Base-by-base conservation (phyloP, 768 basidiomycete species). In the Pisolithus marmoratus region DNA sequence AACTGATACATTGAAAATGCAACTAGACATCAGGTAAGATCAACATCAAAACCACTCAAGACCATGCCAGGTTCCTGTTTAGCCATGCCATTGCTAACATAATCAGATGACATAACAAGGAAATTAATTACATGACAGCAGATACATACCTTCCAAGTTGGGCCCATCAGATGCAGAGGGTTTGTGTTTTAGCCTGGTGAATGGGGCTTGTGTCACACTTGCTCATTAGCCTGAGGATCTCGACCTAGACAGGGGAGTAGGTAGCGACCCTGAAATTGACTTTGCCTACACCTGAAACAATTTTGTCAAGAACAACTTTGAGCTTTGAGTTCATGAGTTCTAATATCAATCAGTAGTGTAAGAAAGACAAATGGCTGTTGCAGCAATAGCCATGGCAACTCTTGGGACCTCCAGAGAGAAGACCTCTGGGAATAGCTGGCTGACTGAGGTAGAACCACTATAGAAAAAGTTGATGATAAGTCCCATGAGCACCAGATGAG, bases 381-480 rank as follows among this genome's bases (percentile, higher is more conserved):
- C 37, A 1, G 50, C 38, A 23, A 57, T 26, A 7, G 27, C 15
- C 2, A 57, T 20, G 2, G 44, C 27, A 26, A 48, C 15, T 4
- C 8, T 5, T 8, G 50, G 53, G 4, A 52, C 56, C 17, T 57
- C 48, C 3, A 14, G 14, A 1, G 14, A 5, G n/a, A 58, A 58
- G 8, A 54, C 56, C 14, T 54, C 29, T 1, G 38, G 48, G 34
- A 52, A 54, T 2, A 54, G 38, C 8, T 50, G 36, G 5, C 49
- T 19, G 2, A 54, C 34, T 2, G 29, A 22, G 20, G 15, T 42
- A n/a, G 46, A 3, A 15, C 53, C 41, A 1, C 43, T 52, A 14
- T 58, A 54, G 11, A 41, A 41, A 41, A 41, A 41, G 12, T 57
- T 46, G 14, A 57, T 11, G 4, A 57, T 14, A 44, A 57, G 45